Conservation (phyloP, 139 green algal genomes). For the Haematococcus sp. region DNA sequence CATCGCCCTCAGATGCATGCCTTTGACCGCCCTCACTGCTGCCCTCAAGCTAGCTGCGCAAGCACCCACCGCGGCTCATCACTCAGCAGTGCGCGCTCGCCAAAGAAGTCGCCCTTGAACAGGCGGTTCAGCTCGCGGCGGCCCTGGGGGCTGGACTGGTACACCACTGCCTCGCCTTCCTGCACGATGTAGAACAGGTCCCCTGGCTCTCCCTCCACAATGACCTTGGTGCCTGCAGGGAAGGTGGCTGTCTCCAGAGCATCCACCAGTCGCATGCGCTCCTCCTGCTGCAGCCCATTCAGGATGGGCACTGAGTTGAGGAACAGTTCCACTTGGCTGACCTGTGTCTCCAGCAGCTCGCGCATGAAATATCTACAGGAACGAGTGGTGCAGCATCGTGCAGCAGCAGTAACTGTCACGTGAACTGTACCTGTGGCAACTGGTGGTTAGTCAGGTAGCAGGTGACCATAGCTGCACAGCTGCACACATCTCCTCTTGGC, state of each 20-base stretch:
- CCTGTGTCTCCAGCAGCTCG: conserved; percentile 59
- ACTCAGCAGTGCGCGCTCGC: conserved; percentile 78
- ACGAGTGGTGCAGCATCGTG: not conserved
- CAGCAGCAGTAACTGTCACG: not conserved
- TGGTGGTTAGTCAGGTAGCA: not conserved
- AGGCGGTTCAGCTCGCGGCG: conserved; percentile 83
- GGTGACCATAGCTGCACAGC: not conserved
- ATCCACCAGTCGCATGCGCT: conserved; percentile 76
- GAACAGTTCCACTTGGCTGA: conserved; percentile 81
- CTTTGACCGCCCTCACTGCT: not conserved
- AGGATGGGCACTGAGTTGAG: conserved; percentile 89
- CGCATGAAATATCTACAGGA: conserved; percentile 65
- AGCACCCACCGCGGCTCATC: conserved; percentile 55
- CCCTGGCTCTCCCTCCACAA: conserved; percentile 68
- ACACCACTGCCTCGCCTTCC: conserved; percentile 86
- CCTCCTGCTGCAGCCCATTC: conserved; percentile 64
- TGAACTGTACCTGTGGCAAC: not conserved
- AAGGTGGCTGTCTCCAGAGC: conserved; percentile 67
- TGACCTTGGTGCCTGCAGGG: conserved; percentile 41
- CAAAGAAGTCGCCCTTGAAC: conserved; percentile 90
- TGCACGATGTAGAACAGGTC: conserved; percentile 94
- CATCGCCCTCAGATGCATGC: not conserved
- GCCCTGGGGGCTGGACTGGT: conserved; percentile 51
- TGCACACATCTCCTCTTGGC: not conserved
- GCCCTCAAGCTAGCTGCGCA: not conserved